Base-by-base conservation (phyloP, 805 yeast genomes). In the Torulaspora gathmanii region DNA sequence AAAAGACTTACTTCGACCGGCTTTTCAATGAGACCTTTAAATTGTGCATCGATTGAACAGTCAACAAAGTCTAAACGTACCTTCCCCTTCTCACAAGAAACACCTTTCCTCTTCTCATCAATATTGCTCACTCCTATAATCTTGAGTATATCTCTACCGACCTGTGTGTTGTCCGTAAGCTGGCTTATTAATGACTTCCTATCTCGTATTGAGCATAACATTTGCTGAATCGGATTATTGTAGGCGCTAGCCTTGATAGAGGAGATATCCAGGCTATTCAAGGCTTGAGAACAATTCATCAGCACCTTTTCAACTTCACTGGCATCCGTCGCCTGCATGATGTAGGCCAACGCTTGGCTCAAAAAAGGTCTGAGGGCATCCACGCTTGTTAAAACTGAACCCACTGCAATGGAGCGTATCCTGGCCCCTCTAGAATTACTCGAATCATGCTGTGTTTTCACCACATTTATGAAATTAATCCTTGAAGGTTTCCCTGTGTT, bases 291-390 rank as follows among this genome's bases (percentile, higher is more conserved):
- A 38, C 56, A 56, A 25, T 58, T 60, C n/a, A 42, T 44, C 15
- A 62, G 42, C 9, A 56, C 29, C 2, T 40, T 39, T 7, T 47
- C 36, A 9, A 44, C 29, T n/a, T 30, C 34, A 5, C 40, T 46
- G 26, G 40, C 33, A 13, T 41, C 34, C 3, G 55, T 53, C 19
- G 53, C 56, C 0, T 46, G 31, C 50, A 67, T 56, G 38, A 64
- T 65, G 4, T 41, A 39, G 20, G 61, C 81, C 35, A 82, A 67
- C 4, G 80, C 70, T 28, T 78, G 70, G 37, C 77, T 60, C 33
- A 83, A 57, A 42, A 82, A 54, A 6, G 86, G 87, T 55, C 76
- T 78, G 64, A 81, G 79, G 30, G 74, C 72, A 46, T 73, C 73
- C 59, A 79, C 79, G 56, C 70, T 78, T 28, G 72, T 62, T 41